Evolutionary conservation across 768 basidiomycete species (phyloP).

Genomic region (Termitomyces sp.): DNA sequence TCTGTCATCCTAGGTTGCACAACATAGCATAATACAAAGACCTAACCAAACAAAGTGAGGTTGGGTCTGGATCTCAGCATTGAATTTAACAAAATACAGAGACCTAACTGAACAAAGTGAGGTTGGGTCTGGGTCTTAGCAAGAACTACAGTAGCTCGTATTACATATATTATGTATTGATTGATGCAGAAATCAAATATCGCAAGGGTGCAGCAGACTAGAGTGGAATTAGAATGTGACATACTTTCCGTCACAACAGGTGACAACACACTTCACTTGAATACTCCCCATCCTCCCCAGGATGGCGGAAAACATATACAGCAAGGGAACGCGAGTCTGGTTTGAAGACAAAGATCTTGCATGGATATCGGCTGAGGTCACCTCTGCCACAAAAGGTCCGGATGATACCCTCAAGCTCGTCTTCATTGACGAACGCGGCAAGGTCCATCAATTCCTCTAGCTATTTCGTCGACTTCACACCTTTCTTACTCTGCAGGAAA

Average conservation of each 20-base stretch:
- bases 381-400: conserved; percentile 54
- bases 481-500: conserved; percentile 52
- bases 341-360: conserved; percentile 93
- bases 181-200: too few species aligned
- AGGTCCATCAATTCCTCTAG: conserved; percentile 46
- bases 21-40: too few species aligned
- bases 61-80: too few species aligned
- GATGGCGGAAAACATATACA: conserved; percentile 92
- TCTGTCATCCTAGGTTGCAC: too few species aligned
- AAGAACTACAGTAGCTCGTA: too few species aligned
- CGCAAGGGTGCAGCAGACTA: too few species aligned
- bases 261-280: background rate
- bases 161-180: too few species aligned
- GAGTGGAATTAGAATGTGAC: background rate
- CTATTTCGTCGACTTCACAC: conserved; percentile 10
- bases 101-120: too few species aligned
- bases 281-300: conserved; percentile 13
- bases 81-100: too few species aligned
- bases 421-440: conserved; percentile 90
- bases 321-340: conserved; percentile 88
- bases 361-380: conserved; percentile 90
- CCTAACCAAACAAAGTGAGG: too few species aligned
- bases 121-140: too few species aligned
- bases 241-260: background rate
- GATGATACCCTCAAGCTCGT: conserved; percentile 79